Percentiles rank a stretch among this genome's conserved stretches.
phyloP scores from a whole-genome alignment of 352 stramenopile genomes.

The Pelagophyceae sp. region DNA sequence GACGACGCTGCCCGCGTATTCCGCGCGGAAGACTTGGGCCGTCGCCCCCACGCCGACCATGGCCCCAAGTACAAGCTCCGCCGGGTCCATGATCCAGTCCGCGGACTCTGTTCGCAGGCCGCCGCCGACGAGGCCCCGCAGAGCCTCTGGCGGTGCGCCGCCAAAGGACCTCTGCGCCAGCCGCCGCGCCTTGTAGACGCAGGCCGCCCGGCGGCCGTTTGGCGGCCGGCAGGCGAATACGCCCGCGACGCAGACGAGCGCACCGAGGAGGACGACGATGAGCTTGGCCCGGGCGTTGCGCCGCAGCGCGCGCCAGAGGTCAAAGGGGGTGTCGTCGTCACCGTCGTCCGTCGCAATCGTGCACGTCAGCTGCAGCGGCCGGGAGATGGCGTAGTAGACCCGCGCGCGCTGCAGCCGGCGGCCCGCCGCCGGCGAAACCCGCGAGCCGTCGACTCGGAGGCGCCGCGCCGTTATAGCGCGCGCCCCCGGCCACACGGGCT shows the following conservation, averaged over 20 bases:
- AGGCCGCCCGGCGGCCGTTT: too few species aligned
- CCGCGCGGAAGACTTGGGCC: constrained; percentile 60
- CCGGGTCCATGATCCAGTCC: constrained; percentile 76
- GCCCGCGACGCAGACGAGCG: neutral
- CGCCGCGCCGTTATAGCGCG: neutral
- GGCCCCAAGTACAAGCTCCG: constrained; percentile 66
- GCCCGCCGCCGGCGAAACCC: neutral
- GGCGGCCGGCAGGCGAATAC: neutral
- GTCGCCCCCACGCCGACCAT: constrained; percentile 74
- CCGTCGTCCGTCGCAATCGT: too few species aligned
- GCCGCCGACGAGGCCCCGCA: neutral
- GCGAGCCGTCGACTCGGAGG: neutral
- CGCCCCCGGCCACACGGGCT: neutral
- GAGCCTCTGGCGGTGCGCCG: neutral
- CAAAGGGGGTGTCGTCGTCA: too few species aligned
- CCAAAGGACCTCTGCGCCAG: neutral
- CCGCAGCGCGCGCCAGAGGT: too few species aligned
- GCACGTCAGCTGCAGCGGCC: too few species aligned
- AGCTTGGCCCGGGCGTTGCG: neutral
- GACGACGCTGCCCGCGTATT: neutral
- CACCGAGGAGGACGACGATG: neutral
- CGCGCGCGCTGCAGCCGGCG: neutral
- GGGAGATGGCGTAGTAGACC: neutral
- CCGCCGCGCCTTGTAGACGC: neutral
- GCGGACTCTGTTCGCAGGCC: constrained; percentile 62